Percentiles rank a stretch among this genome's conserved stretches.
These are phyloP conservation scores for Pseudogymnoascus sp. DNA, from an alignment of 2,329 filamentous ascomycete genomes.

Conservation along the genomic window DNA sequence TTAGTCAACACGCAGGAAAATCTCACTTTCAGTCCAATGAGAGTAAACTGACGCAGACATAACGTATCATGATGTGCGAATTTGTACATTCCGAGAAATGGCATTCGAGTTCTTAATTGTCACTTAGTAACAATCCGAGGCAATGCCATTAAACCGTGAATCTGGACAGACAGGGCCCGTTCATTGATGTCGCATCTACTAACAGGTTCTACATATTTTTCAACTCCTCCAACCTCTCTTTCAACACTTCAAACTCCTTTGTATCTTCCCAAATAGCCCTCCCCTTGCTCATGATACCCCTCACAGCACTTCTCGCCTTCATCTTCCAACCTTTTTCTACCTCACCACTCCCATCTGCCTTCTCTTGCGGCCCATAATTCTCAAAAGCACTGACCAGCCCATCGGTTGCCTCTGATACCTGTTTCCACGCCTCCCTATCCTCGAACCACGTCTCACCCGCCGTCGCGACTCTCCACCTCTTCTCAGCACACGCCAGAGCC, in stretches of 20 bases:
- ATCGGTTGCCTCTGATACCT: constrained; percentile 59
- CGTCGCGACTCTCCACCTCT: constrained; percentile 72
- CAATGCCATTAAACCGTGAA: background rate
- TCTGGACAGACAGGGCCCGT: background rate
- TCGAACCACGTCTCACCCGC: constrained; percentile 31
- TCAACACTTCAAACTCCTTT: constrained; percentile 56
- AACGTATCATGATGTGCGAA: background rate
- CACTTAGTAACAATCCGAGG: too few relatives aligned
- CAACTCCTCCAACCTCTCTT: constrained; percentile 48
- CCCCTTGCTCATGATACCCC: constrained; percentile 74
- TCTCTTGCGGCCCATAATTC: constrained; percentile 58
- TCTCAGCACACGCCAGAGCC: constrained; percentile 78
- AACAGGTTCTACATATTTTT: constrained; percentile 24
- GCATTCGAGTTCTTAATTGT: too few relatives aligned
- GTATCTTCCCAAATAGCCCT: constrained; percentile 77
- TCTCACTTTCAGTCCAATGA: background rate
- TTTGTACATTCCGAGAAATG: too few relatives aligned
- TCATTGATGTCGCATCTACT: background rate
- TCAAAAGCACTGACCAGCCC: constrained; percentile 77
- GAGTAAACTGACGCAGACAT: background rate
- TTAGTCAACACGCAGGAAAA: background rate
- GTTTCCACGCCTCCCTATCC: constrained; percentile 46
- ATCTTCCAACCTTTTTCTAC: constrained; percentile 79
- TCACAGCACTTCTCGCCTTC: constrained; percentile 76
- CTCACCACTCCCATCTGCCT: constrained; percentile 49